Conservation (phyloP, 1,284 basidiomycete genomes). For the Fomitopsis betulina region DNA sequence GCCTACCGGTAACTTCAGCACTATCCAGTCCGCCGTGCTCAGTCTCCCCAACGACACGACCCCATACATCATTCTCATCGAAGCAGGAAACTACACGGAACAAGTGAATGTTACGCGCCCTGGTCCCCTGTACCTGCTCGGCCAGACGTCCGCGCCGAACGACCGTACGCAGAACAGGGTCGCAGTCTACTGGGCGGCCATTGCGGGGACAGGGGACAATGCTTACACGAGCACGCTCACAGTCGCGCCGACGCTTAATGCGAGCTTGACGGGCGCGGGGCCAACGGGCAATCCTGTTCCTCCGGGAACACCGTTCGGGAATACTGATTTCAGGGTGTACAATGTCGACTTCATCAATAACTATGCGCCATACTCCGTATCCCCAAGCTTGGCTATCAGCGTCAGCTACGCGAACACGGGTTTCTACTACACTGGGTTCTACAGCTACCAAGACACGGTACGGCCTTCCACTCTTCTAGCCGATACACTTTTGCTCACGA, state of each 20-base stretch:
- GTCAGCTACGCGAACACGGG: slow-evolving; percentile 8
- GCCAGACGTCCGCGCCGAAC: slow-evolving; percentile 4
- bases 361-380: slow-evolving; percentile 8
- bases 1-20: slow-evolving; percentile 3
- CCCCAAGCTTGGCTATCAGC: slow-evolving; percentile 3
- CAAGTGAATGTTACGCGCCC: slow-evolving; percentile 6
- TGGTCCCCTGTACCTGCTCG: slow-evolving; percentile 4
- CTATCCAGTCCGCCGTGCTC: slow-evolving; percentile 7
- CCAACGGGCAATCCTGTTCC: slow-evolving; percentile 6
- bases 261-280: slow-evolving; percentile 6
- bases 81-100: slow-evolving; percentile 4
- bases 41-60: slow-evolving; percentile 6
- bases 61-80: slow-evolving; percentile 7
- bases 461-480: background rate
- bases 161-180: slow-evolving; percentile 3
- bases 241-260: slow-evolving; percentile 7
- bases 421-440: slow-evolving; percentile 7
- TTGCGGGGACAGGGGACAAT: slow-evolving; percentile 5
- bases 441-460: slow-evolving; percentile 8
- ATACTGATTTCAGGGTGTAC: slow-evolving; percentile 4
- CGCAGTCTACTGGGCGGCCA: slow-evolving; percentile 4
- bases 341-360: slow-evolving; percentile 8
- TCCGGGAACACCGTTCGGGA: slow-evolving; percentile 1
- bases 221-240: slow-evolving; percentile 6
- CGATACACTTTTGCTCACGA: background rate